Percentiles rank a stretch among this genome's conserved stretches.
phyloP scores from a whole-genome alignment of 495 filamentous ascomycete genomes.

The Penicillium salamii region DNA sequence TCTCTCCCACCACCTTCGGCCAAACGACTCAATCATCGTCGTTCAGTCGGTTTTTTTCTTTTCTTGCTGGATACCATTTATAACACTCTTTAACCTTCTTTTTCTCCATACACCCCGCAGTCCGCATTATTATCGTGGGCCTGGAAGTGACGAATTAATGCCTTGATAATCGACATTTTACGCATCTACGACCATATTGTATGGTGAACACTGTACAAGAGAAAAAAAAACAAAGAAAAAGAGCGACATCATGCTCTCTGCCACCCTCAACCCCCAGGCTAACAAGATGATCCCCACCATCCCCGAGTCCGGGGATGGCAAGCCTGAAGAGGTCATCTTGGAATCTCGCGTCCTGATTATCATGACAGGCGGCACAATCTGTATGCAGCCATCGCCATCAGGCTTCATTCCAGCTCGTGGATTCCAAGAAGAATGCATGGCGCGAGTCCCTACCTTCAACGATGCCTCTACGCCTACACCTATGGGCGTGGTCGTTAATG shows the following conservation, averaged over 20 bases:
- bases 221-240: too few species aligned
- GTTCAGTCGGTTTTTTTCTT: too few species aligned
- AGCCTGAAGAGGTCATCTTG: constrained; percentile 25
- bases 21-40: constrained; percentile 24
- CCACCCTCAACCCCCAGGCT: neutral
- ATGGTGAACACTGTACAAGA: too few species aligned
- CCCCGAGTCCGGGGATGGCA: constrained; percentile 22
- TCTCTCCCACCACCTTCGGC: constrained; percentile 17
- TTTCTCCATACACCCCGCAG: constrained; percentile 12
- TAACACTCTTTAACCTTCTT: neutral
- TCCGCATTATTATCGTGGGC: constrained; percentile 2
- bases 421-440: constrained; percentile 81
- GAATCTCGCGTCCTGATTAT: constrained; percentile 86
- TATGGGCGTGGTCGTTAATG: constrained; percentile 54
- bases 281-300: constrained; percentile 27
- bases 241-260: constrained; percentile 2
- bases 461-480: constrained; percentile 63
- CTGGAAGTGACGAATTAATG: constrained; percentile 2
- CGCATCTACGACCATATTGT: neutral
- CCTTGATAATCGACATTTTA: neutral
- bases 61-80: neutral
- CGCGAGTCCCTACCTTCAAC: constrained; percentile 84
- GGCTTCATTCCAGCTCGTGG: constrained; percentile 71
- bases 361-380: constrained; percentile 95
- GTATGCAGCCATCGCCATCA: constrained; percentile 73